These are phyloP conservation scores for Paecilomyces variotii DNA, from an alignment of 2,329 filamentous ascomycete species.

Conservation along the genomic window DNA sequence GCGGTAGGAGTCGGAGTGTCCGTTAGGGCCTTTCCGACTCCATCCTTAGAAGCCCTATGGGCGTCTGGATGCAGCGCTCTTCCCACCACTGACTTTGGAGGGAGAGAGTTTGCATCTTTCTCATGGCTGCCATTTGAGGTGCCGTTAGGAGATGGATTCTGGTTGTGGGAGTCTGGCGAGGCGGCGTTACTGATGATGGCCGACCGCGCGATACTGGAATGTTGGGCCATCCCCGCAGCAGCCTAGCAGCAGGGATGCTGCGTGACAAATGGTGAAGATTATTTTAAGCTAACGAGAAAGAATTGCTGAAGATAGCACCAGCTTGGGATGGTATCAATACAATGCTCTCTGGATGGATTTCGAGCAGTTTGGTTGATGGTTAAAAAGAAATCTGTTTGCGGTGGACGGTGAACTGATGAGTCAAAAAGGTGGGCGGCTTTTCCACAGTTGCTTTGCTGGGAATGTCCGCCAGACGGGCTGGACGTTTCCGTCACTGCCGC, in stretches of 20 bases:
- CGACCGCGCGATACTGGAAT: conserved; percentile 43
- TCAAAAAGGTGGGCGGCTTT: background rate
- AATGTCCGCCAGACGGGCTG: background rate
- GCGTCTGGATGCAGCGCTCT: conserved; percentile 34
- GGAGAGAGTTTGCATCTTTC: conserved; percentile 26
- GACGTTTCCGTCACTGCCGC: background rate
- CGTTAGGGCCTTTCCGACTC: conserved; percentile 48
- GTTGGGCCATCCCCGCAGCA: conserved; percentile 33
- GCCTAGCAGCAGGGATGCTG: conserved; percentile 8
- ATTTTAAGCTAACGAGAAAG: background rate
- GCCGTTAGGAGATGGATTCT: background rate
- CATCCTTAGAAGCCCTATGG: conserved; percentile 34
- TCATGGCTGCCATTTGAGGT: conserved; percentile 10
- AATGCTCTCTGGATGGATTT: background rate
- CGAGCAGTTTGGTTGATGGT: background rate
- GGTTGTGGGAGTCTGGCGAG: conserved; percentile 14
- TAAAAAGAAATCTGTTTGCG: background rate
- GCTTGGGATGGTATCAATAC: background rate
- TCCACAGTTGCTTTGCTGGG: background rate
- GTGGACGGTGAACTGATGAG: background rate
- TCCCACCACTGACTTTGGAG: conserved; percentile 32
- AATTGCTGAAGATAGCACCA: background rate
- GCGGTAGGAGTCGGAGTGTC: conserved; percentile 58
- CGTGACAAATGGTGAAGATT: conserved; percentile 1
- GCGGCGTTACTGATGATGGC: conserved; percentile 40